phyloP scores from a whole-genome alignment of 371 early-diverging fungal genomes.

The Encephalitozoon cuniculi region DNA sequence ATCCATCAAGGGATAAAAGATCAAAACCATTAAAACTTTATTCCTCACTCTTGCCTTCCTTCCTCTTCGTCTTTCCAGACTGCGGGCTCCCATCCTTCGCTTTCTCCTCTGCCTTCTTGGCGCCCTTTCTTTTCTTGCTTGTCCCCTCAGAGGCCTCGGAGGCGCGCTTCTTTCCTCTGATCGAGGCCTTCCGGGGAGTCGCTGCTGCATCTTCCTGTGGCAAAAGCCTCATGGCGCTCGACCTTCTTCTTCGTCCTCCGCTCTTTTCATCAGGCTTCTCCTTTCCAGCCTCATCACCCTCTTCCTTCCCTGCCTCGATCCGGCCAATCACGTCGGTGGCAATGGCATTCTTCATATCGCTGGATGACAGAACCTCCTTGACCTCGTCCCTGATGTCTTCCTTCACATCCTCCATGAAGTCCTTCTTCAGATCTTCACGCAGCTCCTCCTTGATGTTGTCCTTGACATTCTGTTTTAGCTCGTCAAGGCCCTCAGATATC shows the following conservation, averaged over 20 bases:
- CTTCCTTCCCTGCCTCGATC: background rate
- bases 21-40: slow-evolving; percentile 8
- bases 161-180: background rate
- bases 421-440: background rate
- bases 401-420: background rate
- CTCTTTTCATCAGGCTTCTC: background rate
- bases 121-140: background rate
- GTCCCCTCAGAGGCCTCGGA: background rate
- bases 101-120: slow-evolving; percentile 2
- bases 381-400: background rate
- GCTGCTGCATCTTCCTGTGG: background rate
- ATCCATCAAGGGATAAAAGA: slow-evolving; percentile 14
- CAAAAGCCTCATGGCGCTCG: background rate
- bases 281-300: background rate
- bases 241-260: background rate
- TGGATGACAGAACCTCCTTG: background rate
- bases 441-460: background rate
- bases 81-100: background rate
- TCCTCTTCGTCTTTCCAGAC: background rate
- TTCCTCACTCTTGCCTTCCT: background rate
- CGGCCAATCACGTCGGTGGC: background rate
- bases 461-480: background rate
- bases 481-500: background rate
- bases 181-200: background rate
- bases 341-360: background rate